phyloP scores from a whole-genome alignment of 129 eudicot species.

The Calendula officinalis region DNA sequence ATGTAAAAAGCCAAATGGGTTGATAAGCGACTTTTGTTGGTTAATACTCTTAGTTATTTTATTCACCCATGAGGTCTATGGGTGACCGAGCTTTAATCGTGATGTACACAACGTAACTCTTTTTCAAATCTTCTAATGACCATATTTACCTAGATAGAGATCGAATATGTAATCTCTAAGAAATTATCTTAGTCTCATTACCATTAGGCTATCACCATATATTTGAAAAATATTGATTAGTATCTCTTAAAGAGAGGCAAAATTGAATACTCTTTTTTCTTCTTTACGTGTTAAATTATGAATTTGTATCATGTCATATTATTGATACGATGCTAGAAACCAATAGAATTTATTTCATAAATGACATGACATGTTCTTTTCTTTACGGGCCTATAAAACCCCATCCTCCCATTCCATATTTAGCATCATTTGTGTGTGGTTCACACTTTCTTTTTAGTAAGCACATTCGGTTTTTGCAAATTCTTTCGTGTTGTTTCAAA shows the following conservation, averaged over 20 bases:
- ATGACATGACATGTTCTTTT: slow-evolving; percentile 18
- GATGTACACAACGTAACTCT: too few species aligned
- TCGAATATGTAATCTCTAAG: too few species aligned
- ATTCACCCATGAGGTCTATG: too few species aligned
- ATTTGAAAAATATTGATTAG: too few species aligned
- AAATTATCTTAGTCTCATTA: too few species aligned
- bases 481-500: background rate
- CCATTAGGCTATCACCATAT: too few species aligned
- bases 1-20: slow-evolving; percentile 8
- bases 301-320: background rate
- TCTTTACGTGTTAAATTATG: slow-evolving; percentile 3
- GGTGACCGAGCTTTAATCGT: too few species aligned
- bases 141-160: too few species aligned
- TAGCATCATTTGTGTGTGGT: slow-evolving; percentile 12
- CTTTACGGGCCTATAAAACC: slow-evolving; percentile 30
- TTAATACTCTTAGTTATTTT: too few species aligned
- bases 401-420: slow-evolving; percentile 22
- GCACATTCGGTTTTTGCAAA: background rate
- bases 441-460: background rate
- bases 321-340: slow-evolving; percentile 15
- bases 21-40: slow-evolving; percentile 32
- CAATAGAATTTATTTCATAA: slow-evolving; percentile 22
- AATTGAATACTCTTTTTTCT: background rate
- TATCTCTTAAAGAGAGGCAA: background rate
- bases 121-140: too few species aligned